Evolutionary conservation across 2,329 filamentous ascomycete species (phyloP).

Genomic region (Stemphylium lycopersici): DNA sequence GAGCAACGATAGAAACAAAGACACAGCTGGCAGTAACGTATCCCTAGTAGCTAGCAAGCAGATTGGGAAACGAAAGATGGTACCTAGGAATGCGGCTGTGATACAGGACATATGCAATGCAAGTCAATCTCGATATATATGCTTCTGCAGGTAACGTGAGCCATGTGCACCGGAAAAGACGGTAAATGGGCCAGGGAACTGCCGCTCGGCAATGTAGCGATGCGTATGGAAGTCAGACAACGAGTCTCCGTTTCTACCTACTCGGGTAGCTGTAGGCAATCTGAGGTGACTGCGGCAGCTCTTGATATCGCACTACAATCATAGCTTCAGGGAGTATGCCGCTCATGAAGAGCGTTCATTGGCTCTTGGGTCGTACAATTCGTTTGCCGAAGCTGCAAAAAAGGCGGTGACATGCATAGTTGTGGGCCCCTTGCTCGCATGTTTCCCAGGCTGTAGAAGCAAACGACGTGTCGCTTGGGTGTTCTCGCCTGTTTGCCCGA

Average conservation of each 20-base stretch:
- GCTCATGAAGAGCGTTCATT: slow-evolving; percentile 26
- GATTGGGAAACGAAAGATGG: slow-evolving; percentile 26
- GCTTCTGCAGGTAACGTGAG: slow-evolving; percentile 34
- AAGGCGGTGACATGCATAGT: slow-evolving; percentile 42
- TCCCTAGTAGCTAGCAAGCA: slow-evolving; percentile 18
- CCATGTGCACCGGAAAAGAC: slow-evolving; percentile 41
- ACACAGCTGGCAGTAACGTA: slow-evolving; percentile 9
- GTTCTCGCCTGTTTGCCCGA: slow-evolving; percentile 16
- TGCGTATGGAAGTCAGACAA: slow-evolving; percentile 22
- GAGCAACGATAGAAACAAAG: neutral
- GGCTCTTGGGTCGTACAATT: slow-evolving; percentile 37
- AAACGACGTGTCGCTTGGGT: slow-evolving; percentile 24
- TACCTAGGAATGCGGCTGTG: slow-evolving; percentile 27
- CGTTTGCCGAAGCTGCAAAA: slow-evolving; percentile 29
- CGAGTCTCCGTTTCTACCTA: slow-evolving; percentile 24
- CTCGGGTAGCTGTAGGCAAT: slow-evolving; percentile 35
- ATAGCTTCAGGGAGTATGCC: slow-evolving; percentile 28
- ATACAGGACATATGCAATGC: slow-evolving; percentile 45
- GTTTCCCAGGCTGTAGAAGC: slow-evolving; percentile 27
- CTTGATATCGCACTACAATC: slow-evolving; percentile 42
- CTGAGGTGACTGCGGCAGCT: slow-evolving; percentile 38
- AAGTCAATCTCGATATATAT: slow-evolving; percentile 44
- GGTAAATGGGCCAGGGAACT: slow-evolving; percentile 27
- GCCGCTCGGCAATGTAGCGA: slow-evolving; percentile 26
- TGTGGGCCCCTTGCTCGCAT: slow-evolving; percentile 38